These are phyloP conservation scores for Evernia prunastri DNA, from an alignment of 495 filamentous ascomycete genomes.

Conservation along the genomic window DNA sequence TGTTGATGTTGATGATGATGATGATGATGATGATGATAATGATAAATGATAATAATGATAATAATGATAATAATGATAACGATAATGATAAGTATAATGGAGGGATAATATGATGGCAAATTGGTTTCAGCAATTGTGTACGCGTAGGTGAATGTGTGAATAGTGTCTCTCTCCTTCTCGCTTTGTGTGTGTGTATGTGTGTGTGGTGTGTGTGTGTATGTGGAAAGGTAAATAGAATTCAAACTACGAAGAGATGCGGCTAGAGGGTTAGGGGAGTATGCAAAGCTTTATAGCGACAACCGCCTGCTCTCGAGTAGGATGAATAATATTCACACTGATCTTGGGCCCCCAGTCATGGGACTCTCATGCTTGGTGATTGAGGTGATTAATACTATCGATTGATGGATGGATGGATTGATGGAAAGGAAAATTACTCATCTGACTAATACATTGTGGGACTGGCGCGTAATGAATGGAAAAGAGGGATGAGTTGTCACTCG, in stretches of 20 bases:
- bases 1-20: too few species aligned
- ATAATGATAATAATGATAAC: neutral
- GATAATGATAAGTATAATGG: too few species aligned
- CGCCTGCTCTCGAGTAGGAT: neutral
- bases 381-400: too few species aligned
- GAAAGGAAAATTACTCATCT: conserved; percentile 7
- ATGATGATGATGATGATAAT: too few species aligned
- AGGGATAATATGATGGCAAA: too few species aligned
- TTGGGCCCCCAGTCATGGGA: neutral
- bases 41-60: neutral
- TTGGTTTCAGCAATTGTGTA: too few species aligned
- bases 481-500: conserved; percentile 2
- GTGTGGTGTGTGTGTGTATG: neutral
- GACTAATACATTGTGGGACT: conserved; percentile 15
- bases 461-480: neutral
- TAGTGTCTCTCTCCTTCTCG: too few species aligned
- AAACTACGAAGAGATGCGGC: conserved; percentile 13
- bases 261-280: conserved; percentile 13
- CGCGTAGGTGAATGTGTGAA: neutral
- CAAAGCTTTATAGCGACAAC: conserved; percentile 15
- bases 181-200: neutral
- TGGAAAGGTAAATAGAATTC: neutral
- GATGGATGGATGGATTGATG: too few species aligned
- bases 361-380: neutral
- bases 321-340: too few species aligned